Evolutionary conservation across 2,329 filamentous ascomycete species (phyloP).

Genomic region (Arthrobotrys conoides): DNA sequence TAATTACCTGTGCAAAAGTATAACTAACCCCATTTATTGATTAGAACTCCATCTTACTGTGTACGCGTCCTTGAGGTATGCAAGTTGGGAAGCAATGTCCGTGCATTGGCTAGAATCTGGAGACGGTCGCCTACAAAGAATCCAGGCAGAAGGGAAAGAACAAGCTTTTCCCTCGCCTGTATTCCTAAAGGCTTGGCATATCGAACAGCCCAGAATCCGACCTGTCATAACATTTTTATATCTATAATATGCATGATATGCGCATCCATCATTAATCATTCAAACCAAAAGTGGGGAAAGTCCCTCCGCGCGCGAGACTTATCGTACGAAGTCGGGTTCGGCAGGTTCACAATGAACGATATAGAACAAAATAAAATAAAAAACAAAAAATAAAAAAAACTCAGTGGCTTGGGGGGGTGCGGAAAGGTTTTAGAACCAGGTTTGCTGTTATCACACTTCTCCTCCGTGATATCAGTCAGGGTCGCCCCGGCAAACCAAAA

Average conservation of each 20-base stretch:
- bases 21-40: no score
- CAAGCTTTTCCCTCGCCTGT: conserved; percentile 48
- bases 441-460: conserved; percentile 16
- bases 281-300: neutral
- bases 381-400: neutral
- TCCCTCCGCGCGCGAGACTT: neutral
- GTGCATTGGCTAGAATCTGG: conserved; percentile 27
- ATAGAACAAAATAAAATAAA: neutral
- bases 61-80: conserved; percentile 22
- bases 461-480: conserved; percentile 10
- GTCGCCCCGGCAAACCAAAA: conserved; percentile 25
- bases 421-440: conserved; percentile 20
- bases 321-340: conserved; percentile 2
- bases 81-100: conserved; percentile 14
- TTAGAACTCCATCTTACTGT: no score
- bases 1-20: neutral
- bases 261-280: neutral
- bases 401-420: conserved; percentile 8
- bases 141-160: conserved; percentile 20
- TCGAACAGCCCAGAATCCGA: conserved; percentile 26
- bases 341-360: conserved; percentile 1
- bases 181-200: conserved; percentile 34
- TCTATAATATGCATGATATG: neutral
- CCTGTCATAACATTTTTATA: conserved; percentile 12
- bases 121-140: conserved; percentile 18